Evolutionary conservation across 352 stramenopile genomes (phyloP).

Genomic region (Hyaloperonospora arabidopsidis): DNA sequence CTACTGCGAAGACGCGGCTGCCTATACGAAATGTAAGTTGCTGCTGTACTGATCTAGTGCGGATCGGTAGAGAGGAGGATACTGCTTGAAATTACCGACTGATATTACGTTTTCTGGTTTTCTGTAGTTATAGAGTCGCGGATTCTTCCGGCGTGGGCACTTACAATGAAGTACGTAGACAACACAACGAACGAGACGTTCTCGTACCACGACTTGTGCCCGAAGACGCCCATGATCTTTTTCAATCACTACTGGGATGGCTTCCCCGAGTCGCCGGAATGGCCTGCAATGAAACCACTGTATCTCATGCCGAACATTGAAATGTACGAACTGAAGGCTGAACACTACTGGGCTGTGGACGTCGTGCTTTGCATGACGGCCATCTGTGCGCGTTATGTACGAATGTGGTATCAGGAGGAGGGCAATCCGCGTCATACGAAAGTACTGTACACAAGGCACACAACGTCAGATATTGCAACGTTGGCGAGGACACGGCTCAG

Average conservation of each 20-base stretch:
- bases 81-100: too few species aligned
- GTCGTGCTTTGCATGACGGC: conserved; percentile 51
- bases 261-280: conserved; percentile 19
- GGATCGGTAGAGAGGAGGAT: too few species aligned
- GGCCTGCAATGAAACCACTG: conserved; percentile 32
- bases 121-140: conserved; percentile 35
- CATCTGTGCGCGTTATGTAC: conserved; percentile 34
- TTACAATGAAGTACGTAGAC: conserved; percentile 32
- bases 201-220: conserved; percentile 51
- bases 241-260: conserved; percentile 56
- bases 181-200: conserved; percentile 19
- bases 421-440: conserved; percentile 36
- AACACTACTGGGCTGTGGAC: conserved; percentile 39
- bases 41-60: too few species aligned
- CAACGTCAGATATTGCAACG: conserved; percentile 32
- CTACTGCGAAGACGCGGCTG: conserved; percentile 68
- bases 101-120: background rate
- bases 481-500: conserved; percentile 19
- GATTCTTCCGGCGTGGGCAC: conserved; percentile 41
- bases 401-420: conserved; percentile 44
- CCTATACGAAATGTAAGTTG: conserved; percentile 56
- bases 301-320: conserved; percentile 51
- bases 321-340: conserved; percentile 42
- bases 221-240: conserved; percentile 41
- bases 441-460: conserved; percentile 43